These are phyloP conservation scores for Cercospora sojina DNA, from an alignment of 2,329 filamentous ascomycete species.

Conservation along the genomic window DNA sequence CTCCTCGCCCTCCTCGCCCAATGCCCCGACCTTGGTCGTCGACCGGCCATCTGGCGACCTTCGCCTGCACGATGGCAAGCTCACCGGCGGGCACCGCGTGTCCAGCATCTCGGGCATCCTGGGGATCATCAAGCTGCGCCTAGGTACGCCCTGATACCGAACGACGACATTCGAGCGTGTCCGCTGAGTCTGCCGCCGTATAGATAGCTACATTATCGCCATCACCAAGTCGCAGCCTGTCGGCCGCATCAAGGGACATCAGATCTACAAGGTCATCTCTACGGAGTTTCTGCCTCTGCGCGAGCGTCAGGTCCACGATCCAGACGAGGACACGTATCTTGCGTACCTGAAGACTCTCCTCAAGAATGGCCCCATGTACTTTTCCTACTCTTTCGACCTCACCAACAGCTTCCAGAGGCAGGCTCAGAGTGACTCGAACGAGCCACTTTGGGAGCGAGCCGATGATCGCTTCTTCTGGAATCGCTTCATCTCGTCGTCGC, in stretches of 20 bases:
- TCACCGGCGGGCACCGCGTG: constrained; percentile 76
- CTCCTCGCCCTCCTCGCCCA: constrained; percentile 88
- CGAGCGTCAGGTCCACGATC: constrained; percentile 85
- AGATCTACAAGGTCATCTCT: constrained; percentile 87
- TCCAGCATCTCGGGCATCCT: constrained; percentile 94
- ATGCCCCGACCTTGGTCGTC: constrained; percentile 81
- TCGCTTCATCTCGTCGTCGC: constrained; percentile 81
- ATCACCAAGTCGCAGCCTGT: constrained; percentile 93
- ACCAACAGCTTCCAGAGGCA: constrained; percentile 97
- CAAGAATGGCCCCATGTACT: constrained; percentile 88
- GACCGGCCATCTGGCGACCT: constrained; percentile 92
- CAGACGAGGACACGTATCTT: constrained; percentile 91
- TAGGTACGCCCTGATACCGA: constrained; percentile 61
- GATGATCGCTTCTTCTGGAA: constrained; percentile 99
- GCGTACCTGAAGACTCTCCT: constrained; percentile 77
- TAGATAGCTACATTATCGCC: constrained; percentile 94
- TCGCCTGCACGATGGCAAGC: constrained; percentile 74
- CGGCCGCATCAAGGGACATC: constrained; percentile 89
- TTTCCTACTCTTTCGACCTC: constrained; percentile 94
- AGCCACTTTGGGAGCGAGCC: constrained; percentile 83
- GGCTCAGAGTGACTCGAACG: constrained; percentile 67
- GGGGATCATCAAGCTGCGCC: constrained; percentile 86
- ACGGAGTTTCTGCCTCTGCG: constrained; percentile 93
- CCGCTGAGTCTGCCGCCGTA: constrained; percentile 34
- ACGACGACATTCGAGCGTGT: background rate